Evolutionary conservation across 495 filamentous ascomycete species (phyloP).

Genomic region (Penicillium canariense): DNA sequence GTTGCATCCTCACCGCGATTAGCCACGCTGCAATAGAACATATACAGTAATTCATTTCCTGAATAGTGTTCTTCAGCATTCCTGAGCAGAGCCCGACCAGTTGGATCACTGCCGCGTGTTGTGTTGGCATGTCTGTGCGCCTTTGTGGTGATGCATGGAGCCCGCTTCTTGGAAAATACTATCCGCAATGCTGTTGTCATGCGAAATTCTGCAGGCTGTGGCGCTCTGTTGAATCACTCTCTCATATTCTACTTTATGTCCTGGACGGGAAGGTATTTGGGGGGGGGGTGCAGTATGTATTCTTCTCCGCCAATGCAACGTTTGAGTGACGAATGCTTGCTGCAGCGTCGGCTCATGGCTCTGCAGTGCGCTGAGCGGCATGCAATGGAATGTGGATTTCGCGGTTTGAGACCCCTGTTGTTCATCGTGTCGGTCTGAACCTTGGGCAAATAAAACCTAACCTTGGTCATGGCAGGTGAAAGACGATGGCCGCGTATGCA

Average conservation of each 20-base stretch:
- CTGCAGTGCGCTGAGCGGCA: constrained; percentile 13
- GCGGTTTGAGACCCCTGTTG: not conserved
- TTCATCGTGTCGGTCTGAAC: constrained; percentile 12
- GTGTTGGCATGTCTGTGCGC: constrained; percentile 22
- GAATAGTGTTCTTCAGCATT: constrained; percentile 12
- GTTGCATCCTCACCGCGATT: not conserved
- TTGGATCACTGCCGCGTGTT: constrained; percentile 9
- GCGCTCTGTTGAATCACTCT: not conserved
- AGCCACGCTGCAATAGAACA: not conserved
- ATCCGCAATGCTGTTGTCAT: not conserved
- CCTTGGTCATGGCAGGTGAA: not conserved
- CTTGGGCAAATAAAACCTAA: not conserved
- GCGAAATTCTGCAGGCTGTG: not conserved
- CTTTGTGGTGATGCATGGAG: too few species aligned
- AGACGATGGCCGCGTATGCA: not conserved
- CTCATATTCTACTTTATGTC: not conserved
- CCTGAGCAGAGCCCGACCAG: constrained; percentile 10
- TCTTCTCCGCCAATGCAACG: constrained; percentile 2
- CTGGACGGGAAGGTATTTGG: not conserved
- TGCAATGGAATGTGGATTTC: constrained; percentile 33
- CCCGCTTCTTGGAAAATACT: not conserved
- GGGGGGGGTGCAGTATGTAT: not conserved
- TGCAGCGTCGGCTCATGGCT: constrained; percentile 6
- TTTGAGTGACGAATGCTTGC: constrained; percentile 6
- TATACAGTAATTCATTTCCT: not conserved